phyloP scores from a whole-genome alignment of 2,329 filamentous ascomycete species.

The Colletotrichum orchidophilum region DNA sequence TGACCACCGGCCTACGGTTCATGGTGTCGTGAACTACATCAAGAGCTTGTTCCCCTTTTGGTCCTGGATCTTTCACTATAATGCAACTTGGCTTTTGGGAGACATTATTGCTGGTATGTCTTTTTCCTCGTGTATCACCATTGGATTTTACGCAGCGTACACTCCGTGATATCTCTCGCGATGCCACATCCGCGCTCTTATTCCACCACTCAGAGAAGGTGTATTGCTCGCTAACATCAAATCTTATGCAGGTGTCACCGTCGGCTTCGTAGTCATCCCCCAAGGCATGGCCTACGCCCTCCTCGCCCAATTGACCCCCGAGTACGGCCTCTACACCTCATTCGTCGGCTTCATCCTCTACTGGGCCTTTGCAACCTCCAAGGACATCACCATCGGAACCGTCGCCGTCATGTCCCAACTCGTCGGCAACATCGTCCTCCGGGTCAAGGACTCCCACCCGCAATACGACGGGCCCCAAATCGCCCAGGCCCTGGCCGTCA shows the following conservation, averaged over 20 bases:
- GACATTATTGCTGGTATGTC: slow-evolving; percentile 33
- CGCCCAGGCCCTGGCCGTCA: slow-evolving; percentile 54
- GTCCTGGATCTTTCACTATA: slow-evolving; percentile 55
- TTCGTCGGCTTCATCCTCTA: slow-evolving; percentile 84
- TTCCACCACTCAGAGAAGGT: background rate
- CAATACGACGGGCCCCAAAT: slow-evolving; percentile 50
- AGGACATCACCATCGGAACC: slow-evolving; percentile 81
- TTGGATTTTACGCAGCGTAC: too few relatives aligned
- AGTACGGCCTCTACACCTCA: slow-evolving; percentile 83
- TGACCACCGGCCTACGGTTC: slow-evolving; percentile 47
- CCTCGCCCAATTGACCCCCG: slow-evolving; percentile 71
- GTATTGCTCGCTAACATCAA: slow-evolving; percentile 24
- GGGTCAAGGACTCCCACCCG: slow-evolving; percentile 47
- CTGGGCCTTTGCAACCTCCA: slow-evolving; percentile 86
- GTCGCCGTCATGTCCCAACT: slow-evolving; percentile 59
- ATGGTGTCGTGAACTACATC: slow-evolving; percentile 45
- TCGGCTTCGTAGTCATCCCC: slow-evolving; percentile 80
- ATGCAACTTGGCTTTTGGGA: slow-evolving; percentile 33
- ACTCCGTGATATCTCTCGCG: background rate
- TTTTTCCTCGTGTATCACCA: background rate
- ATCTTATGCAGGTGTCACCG: slow-evolving; percentile 59
- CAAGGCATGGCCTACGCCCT: slow-evolving; percentile 84
- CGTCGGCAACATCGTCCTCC: slow-evolving; percentile 55
- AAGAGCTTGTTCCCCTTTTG: slow-evolving; percentile 58
- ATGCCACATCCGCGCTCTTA: too few relatives aligned